These are phyloP conservation scores for Boletus smithii DNA, from an alignment of 1,284 basidiomycete species.

Conservation along the genomic window DNA sequence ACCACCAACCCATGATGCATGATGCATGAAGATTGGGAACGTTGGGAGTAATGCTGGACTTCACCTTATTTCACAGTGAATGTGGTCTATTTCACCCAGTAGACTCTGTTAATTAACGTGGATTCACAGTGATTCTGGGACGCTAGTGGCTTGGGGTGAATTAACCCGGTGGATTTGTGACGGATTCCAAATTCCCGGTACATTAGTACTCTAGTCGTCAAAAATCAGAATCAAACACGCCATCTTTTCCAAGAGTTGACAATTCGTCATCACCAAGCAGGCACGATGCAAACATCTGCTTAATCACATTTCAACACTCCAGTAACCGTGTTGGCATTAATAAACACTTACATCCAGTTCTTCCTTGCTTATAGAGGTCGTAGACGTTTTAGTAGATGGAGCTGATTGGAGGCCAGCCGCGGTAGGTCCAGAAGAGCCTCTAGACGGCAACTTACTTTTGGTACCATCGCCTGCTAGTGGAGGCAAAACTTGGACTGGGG, in stretches of 20 bases:
- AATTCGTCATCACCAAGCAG: slow-evolving; percentile 24
- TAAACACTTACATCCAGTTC: slow-evolving; percentile 26
- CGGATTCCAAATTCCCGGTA: no score
- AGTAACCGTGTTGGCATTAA: background rate
- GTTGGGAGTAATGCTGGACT: no score
- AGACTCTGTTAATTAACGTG: no score
- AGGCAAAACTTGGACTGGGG: background rate
- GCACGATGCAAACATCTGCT: slow-evolving; percentile 28
- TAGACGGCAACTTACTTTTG: background rate
- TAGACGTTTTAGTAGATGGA: background rate
- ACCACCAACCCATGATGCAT: no score
- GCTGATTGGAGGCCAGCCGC: background rate
- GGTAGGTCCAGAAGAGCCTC: background rate
- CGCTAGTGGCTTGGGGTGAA: no score
- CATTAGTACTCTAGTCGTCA: slow-evolving; percentile 10
- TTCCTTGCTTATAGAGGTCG: slow-evolving; percentile 8
- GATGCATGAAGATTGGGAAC: no score
- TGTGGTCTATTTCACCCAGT: no score
- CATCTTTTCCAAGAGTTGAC: slow-evolving; percentile 18
- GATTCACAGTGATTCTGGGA: no score
- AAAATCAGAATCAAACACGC: slow-evolving; percentile 31
- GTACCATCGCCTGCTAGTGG: background rate
- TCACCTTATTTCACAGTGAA: no score
- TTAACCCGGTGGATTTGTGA: no score
- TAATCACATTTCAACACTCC: slow-evolving; percentile 2